phyloP scores from a whole-genome alignment of 2,329 filamentous ascomycete species.

The Metarhizium anisopliae region DNA sequence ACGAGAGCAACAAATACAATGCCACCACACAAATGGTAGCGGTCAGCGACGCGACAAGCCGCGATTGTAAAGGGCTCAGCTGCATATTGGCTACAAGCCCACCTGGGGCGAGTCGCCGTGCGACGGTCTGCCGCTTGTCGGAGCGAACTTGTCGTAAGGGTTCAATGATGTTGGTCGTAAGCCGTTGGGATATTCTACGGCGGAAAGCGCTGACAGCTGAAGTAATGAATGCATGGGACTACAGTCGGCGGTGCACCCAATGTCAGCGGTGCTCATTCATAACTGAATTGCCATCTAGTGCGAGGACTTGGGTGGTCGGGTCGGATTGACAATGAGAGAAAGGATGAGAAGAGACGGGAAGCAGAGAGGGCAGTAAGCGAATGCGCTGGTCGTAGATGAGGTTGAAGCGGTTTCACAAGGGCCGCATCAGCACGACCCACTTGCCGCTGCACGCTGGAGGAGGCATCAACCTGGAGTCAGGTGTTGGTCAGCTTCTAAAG shows the following conservation, averaged over 20 bases:
- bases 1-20: slow-evolving; percentile 52
- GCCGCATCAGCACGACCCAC: background rate
- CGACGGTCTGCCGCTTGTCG: slow-evolving; percentile 11
- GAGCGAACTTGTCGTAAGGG: background rate
- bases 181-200: background rate
- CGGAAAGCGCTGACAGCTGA: background rate
- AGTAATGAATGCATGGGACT: background rate
- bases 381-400: background rate
- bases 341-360: background rate
- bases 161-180: background rate
- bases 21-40: slow-evolving; percentile 50
- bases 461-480: background rate
- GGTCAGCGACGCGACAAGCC: slow-evolving; percentile 57
- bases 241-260: background rate
- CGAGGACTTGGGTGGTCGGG: background rate
- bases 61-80: slow-evolving; percentile 62
- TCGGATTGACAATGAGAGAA: background rate
- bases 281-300: background rate
- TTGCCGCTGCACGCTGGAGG: background rate
- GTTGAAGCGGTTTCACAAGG: background rate
- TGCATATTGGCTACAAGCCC: slow-evolving; percentile 34
- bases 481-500: too few relatives aligned
- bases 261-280: background rate
- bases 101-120: background rate
- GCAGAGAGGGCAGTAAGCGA: background rate